Evolutionary conservation across 1,139 yeast genomes (phyloP).

Genomic region (Geotrichum carabidarum): DNA sequence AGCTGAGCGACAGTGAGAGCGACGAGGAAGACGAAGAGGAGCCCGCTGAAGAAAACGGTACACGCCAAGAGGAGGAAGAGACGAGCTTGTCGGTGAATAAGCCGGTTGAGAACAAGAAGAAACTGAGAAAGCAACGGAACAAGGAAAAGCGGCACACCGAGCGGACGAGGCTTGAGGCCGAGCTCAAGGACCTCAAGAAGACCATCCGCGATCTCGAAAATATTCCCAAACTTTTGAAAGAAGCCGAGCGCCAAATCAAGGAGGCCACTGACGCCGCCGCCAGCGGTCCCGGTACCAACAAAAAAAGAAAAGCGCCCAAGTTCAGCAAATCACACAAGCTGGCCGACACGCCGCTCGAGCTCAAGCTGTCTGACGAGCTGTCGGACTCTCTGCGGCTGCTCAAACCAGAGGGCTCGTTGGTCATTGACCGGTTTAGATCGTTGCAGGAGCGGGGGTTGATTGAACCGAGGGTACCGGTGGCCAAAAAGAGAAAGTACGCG

Average conservation of each 20-base stretch:
- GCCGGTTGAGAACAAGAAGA: constrained; percentile 63
- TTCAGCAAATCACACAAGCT: constrained; percentile 48
- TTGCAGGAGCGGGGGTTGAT: constrained; percentile 81
- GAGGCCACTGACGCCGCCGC: constrained; percentile 18
- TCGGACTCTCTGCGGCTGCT: constrained; percentile 77
- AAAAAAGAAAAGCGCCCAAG: constrained; percentile 33
- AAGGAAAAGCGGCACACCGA: constrained; percentile 63
- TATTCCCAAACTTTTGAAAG: constrained; percentile 32
- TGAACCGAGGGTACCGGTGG: constrained; percentile 74
- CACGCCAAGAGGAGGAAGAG: constrained; percentile 32
- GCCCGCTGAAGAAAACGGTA: constrained; percentile 32
- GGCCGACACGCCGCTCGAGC: constrained; percentile 65
- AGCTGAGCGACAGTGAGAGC: constrained; percentile 15
- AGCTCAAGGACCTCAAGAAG: constrained; percentile 57
- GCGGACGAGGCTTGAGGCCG: constrained; percentile 49
- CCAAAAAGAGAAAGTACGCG: constrained; percentile 57
- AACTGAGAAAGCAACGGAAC: constrained; percentile 74
- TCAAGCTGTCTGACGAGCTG: constrained; percentile 84
- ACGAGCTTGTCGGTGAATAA: constrained; percentile 62
- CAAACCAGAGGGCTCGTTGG: constrained; percentile 85
- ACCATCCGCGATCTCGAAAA: constrained; percentile 50
- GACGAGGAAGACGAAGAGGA: constrained; percentile 32
- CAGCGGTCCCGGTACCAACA: constrained; percentile 20
- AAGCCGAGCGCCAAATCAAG: constrained; percentile 33
- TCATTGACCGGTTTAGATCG: constrained; percentile 75